phyloP scores from a whole-genome alignment of 345 rosid species.

The Rhodamnia rubescens region DNA sequence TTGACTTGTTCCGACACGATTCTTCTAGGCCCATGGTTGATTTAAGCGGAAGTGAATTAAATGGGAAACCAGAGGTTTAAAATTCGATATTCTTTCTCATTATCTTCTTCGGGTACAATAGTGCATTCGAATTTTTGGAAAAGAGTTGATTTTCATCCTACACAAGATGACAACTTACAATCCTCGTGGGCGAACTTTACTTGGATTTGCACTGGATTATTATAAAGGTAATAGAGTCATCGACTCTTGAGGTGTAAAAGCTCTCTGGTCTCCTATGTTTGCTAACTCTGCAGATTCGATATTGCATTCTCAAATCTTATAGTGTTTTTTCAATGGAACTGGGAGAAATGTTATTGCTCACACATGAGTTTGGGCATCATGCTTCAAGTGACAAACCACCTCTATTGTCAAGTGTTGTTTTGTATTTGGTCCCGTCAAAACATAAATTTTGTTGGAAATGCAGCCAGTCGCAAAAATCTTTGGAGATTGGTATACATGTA shows the following conservation, averaged over 20 bases:
- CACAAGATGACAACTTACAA: background rate
- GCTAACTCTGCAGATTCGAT: background rate
- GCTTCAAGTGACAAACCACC: background rate
- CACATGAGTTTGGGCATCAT: background rate
- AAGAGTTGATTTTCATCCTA: background rate
- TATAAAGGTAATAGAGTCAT: background rate
- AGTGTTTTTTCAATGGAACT: background rate
- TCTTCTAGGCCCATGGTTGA: background rate
- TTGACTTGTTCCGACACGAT: background rate
- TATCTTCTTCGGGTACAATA: background rate
- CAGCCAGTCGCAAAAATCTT: background rate
- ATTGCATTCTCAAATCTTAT: background rate
- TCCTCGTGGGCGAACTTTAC: background rate
- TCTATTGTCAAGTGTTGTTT: background rate
- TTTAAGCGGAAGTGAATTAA: background rate
- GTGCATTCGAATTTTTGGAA: background rate
- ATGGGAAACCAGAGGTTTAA: background rate
- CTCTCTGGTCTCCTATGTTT: background rate
- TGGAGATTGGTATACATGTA: background rate
- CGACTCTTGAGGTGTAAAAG: background rate
- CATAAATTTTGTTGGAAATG: background rate
- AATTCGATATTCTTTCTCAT: background rate
- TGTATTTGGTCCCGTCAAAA: background rate
- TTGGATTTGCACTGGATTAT: background rate
- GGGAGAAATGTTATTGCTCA: background rate